Percentiles rank a stretch among this genome's conserved stretches.
Evolutionary conservation across 768 basidiomycete genomes (phyloP).

Genomic region (Agrocybe praecox): DNA sequence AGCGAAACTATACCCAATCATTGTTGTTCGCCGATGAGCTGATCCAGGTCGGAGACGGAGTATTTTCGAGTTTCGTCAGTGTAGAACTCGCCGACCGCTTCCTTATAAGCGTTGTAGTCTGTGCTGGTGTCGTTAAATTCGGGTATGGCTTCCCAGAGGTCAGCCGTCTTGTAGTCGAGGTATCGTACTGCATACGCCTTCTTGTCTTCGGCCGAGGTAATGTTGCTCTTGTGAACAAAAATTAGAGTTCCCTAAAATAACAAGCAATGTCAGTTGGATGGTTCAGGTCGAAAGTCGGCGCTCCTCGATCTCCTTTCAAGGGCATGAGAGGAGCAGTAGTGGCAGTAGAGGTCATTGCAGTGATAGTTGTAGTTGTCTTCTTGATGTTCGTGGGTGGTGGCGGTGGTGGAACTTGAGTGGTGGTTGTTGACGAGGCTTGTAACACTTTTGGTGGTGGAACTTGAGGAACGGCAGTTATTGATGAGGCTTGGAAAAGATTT

Average conservation of each 20-base stretch:
- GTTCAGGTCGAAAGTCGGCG: constrained; percentile 17
- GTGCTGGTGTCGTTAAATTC: constrained; percentile 4
- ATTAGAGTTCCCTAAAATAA: constrained; percentile 17
- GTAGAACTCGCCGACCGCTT: constrained; percentile 23
- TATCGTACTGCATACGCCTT: constrained; percentile 16
- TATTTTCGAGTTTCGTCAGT: constrained; percentile 19
- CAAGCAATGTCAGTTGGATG: constrained; percentile 16
- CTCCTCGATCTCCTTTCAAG: constrained; percentile 14
- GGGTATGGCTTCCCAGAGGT: constrained; percentile 18
- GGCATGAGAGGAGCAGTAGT: constrained; percentile 15
- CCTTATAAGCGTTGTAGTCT: constrained; percentile 22
- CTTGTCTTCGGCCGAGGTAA: constrained; percentile 3
- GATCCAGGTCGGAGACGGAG: constrained; percentile 20
- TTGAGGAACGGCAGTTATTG: too few relatives aligned
- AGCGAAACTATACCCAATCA: constrained; percentile 13
- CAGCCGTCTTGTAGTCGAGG: constrained; percentile 13
- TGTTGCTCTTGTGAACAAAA: too few relatives aligned
- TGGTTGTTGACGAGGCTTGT: too few relatives aligned
- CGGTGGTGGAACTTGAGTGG: too few relatives aligned
- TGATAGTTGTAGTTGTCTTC: too few relatives aligned
- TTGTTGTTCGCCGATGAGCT: constrained; percentile 18
- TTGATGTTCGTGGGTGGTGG: too few relatives aligned
- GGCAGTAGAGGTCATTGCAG: background rate
- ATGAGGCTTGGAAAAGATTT: too few relatives aligned
- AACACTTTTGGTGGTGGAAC: too few relatives aligned